Evolutionary conservation across 306 rosid species (phyloP).

Genomic region (Inga oerstediana): DNA sequence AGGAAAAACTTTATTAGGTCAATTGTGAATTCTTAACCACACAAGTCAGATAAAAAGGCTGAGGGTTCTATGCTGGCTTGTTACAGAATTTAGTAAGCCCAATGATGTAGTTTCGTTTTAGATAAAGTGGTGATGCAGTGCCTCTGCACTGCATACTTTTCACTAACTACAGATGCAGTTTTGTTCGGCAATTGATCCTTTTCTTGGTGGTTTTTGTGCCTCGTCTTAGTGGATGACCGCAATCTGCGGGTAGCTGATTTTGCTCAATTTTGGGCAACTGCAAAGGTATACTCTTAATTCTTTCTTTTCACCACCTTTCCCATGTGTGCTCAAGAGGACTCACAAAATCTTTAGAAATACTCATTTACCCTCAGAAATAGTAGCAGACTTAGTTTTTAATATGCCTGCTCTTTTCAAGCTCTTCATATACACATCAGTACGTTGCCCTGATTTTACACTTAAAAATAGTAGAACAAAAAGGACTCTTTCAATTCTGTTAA

Average conservation of each 20-base stretch:
- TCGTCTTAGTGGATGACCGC: conserved; percentile 99
- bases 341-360: conserved; percentile 48
- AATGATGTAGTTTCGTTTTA: conserved; percentile 69
- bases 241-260: conserved; percentile 99
- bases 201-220: conserved; percentile 99
- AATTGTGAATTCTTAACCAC: conserved; percentile 33
- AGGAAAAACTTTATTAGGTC: conserved; percentile 24
- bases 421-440: conserved; percentile 6
- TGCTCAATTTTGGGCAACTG: conserved; percentile 99
- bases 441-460: conserved; percentile 7
- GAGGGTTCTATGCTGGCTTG: conserved; percentile 49
- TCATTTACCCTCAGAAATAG: conserved; percentile 40
- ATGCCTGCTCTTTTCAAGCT: conserved; percentile 20
- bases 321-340: conserved; percentile 75
- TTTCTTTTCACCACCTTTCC: conserved; percentile 75
- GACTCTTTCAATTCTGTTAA: neutral
- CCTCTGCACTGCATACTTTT: conserved; percentile 87
- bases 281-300: conserved; percentile 93
- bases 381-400: conserved; percentile 29
- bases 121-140: conserved; percentile 84
- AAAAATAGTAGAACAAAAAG: conserved; percentile 18
- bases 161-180: conserved; percentile 98
- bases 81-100: conserved; percentile 47
- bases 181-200: conserved; percentile 95
- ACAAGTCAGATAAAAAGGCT: conserved; percentile 40